Evolutionary conservation across 352 stramenopile genomes (phyloP), one percentile per base, ranked within the genome.

Genomic region (Blastocystis hominis): DNA sequence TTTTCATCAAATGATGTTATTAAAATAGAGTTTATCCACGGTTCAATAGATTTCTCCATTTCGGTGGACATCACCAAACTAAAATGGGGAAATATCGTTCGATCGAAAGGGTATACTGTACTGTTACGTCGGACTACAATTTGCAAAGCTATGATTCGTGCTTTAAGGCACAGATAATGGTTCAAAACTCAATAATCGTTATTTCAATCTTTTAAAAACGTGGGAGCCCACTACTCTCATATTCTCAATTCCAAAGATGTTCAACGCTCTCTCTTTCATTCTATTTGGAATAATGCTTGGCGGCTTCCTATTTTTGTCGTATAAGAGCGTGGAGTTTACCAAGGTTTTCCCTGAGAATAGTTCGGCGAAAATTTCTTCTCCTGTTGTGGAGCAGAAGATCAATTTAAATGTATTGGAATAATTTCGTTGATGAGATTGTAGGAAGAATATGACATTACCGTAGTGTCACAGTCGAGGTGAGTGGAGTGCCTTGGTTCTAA

Each of bases 381-480:
- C 5, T 24, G 24, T n/a, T 17, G 61, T 44, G 24, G 38, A 70
- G 24, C 47, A 55, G 36, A n/a, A 47, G 44, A 53, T n/a, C 1
- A 5, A 30, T 5, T 17, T 13, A 47, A 66, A 72, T 72, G 62
- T 72, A 20, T 7, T 34, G 0, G 4, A 55, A 47, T 30, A 34
- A 53, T 17, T 55, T 17, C 1, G 6, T 47, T 47, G 17, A n/a
- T 20, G n/a, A 75, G 40, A 17, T 62, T 30, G 0, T 47, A 80
- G 47, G 53, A 64, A n/a, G 46, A 76, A 20, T 76, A 53, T 42
- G 64, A 76, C 30, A 55, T 76, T 40, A 76, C 64, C 10, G 64
- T 76, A 13, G 40, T 76, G 10, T 76, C 64, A 30, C 64, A 76
- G 64, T 76, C 64, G 63, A 75, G 63, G 30, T 30, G 24, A 80